phyloP scores from a whole-genome alignment of 805 yeast species.

The Myxozyma neotropica region DNA sequence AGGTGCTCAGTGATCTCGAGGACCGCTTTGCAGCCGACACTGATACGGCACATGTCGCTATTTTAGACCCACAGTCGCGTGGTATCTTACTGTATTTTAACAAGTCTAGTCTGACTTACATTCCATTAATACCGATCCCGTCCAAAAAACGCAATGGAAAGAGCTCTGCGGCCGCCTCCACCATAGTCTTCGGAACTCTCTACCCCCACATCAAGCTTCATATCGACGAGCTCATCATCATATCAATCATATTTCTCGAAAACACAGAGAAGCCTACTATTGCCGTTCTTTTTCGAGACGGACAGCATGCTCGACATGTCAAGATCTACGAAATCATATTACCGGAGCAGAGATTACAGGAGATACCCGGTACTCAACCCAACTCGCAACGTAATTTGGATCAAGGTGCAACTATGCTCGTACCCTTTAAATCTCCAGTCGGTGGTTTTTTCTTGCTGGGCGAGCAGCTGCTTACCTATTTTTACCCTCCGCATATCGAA shows the following conservation, averaged over 20 bases:
- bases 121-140: constrained; percentile 19
- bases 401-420: constrained; percentile 26
- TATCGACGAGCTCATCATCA: constrained; percentile 25
- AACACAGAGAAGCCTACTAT: constrained; percentile 20
- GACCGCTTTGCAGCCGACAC: constrained; percentile 27
- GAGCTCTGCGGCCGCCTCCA: neutral
- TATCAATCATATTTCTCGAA: constrained; percentile 23
- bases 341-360: constrained; percentile 13
- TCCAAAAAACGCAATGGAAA: constrained; percentile 10
- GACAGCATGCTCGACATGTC: constrained; percentile 27
- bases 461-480: constrained; percentile 31
- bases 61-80: constrained; percentile 25
- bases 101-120: constrained; percentile 24
- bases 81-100: constrained; percentile 23
- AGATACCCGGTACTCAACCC: constrained; percentile 12
- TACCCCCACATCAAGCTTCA: constrained; percentile 22
- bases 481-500: neutral
- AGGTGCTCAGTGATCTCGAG: constrained; percentile 22
- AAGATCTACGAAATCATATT: constrained; percentile 25
- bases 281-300: constrained; percentile 31
- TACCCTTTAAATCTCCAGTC: constrained; percentile 14
- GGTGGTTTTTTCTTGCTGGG: constrained; percentile 32
- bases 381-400: constrained; percentile 20
- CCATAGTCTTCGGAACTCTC: constrained; percentile 10
- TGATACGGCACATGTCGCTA: constrained; percentile 26